Evolutionary conservation across 176 grass and related monocot species (phyloP), one percentile per base, ranked within the genome.

Genomic region (Ensete glaucum): DNA sequence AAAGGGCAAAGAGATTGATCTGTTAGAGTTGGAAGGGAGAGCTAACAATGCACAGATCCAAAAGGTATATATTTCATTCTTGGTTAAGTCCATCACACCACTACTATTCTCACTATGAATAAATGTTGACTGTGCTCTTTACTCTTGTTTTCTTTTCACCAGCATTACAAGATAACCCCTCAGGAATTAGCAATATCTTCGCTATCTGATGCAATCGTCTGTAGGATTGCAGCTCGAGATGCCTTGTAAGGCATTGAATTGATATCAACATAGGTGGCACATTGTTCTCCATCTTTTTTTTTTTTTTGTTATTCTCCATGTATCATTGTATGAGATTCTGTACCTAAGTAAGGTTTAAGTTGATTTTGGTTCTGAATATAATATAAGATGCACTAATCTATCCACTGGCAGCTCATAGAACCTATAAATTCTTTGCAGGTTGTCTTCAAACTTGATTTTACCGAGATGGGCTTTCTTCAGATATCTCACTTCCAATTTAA

Each of bases 91-190:
- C 62, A 11, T 17, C 11, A 81, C 21, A 11, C 21, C 48, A 15
- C 59, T 59, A 73, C 67, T 49, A 5, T 82, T 82, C 14, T 52
- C 52, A 15, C 50, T 50, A 9, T 63, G n/a, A 75, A 51, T 67
- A 15, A 49, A 43, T 12, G 43, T 70, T 34, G 58, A 53, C 27
- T 34, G 55, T 65, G 34, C 11, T 9, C 15, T 71, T 77, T 77
- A 50, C 55, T 53, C 73, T 7, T 62, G 75, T 70, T 25, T 11
- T 68, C 53, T 16, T 27, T 74, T 73, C 43, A 3, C 0, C 89
- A 96, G 89, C 93, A 96, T 58, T 92, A 86, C 52, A 96, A 96
- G 75, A 88, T 92, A 73, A 50, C 93, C 53, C 77, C 87, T 1
- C 89, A 96, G 65, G 93, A 96, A 87, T 79, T 96, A 16, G 52